Base-by-base conservation (phyloP, 1,284 basidiomycete species). In the Sanghuangporus baumii region DNA sequence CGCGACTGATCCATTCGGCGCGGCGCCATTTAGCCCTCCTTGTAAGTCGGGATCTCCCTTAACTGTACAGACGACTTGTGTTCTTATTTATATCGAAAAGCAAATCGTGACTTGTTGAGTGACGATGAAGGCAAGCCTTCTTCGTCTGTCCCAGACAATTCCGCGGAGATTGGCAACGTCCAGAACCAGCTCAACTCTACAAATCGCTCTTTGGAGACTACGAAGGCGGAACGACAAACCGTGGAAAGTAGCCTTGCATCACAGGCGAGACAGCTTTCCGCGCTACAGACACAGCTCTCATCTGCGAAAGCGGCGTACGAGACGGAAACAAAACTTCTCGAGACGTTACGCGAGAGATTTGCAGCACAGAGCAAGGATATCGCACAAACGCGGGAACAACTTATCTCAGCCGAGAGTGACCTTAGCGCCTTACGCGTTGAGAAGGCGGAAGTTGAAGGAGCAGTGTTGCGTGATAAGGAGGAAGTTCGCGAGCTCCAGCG, bases 351-450 rank as follows among this genome's bases (percentile, higher is more conserved):
- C 64, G 85, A 89, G 52, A 84, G 93, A 3, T 84, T 86, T 57
- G 75, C 80, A 0, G 80, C 81, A n/a, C 95, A 98, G 76, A 80
- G 79, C 2, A 79, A 81, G 2, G 88, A 92, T 46, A 88, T 98
- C n/a, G 82, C 87, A 69, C 87, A 85, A 71, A 76, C 88, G 1
- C 83, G 87, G 58, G 84, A 90, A 61, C 90, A 97, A 59, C 78
- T 98, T 38, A 99, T 99, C 68, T 82, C 83, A 54, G 89, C 91
- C 3, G 96, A 99, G 76, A 95, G 93, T 71, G 94, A 98, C 69
- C 81, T 99, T 38, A 95, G 91, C 67, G 95, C 89, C 3, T 73
- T 97, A 59, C 83, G 89, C 40, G 86, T 94, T 20, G 96, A 98
- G 76, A 97, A 96, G 78, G 81, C 89, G 31, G 96, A 99, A 75